Percentiles rank a stretch among this genome's conserved stretches.
phyloP scores from a whole-genome alignment of 2,329 filamentous ascomycete species.

The Alternaria postmessia region DNA sequence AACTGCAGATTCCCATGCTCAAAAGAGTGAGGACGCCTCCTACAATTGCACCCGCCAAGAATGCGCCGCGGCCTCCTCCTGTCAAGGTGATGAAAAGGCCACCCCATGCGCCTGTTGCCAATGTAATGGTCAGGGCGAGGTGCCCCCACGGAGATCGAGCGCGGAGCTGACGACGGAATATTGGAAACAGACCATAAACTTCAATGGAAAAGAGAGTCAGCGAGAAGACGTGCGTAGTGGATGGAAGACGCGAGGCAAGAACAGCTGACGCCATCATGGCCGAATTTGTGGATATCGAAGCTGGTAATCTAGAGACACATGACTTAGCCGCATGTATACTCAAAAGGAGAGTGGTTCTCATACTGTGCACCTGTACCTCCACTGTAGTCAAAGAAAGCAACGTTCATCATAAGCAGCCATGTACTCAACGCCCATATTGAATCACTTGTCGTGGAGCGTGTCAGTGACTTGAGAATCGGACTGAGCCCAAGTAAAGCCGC shows the following conservation, averaged over 20 bases:
- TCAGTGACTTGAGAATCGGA: conserved; percentile 96
- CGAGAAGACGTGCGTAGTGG: conserved; percentile 92
- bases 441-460: conserved; percentile 87
- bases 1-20: conserved; percentile 91
- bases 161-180: conserved; percentile 88
- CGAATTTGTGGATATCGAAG: conserved; percentile 88
- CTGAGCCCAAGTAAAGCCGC: conserved; percentile 90
- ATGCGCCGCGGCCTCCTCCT: conserved; percentile 63
- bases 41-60: conserved; percentile 76
- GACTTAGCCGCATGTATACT: conserved; percentile 15
- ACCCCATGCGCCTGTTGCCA: conserved; percentile 81
- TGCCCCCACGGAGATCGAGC: conserved; percentile 85
- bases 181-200: conserved; percentile 96
- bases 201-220: conserved; percentile 96
- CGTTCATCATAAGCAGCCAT: conserved; percentile 92
- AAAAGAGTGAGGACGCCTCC: conserved; percentile 77
- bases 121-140: conserved; percentile 73
- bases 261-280: conserved; percentile 97
- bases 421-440: conserved; percentile 98
- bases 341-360: background rate
- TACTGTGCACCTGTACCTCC: conserved; percentile 67
- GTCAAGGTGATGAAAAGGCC: conserved; percentile 72
- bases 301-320: conserved; percentile 65
- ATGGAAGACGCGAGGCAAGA: conserved; percentile 85
- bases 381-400: conserved; percentile 98